These are phyloP conservation scores for Candida loeiensis DNA, from an alignment of 805 yeast genomes.

Conservation along the genomic window DNA sequence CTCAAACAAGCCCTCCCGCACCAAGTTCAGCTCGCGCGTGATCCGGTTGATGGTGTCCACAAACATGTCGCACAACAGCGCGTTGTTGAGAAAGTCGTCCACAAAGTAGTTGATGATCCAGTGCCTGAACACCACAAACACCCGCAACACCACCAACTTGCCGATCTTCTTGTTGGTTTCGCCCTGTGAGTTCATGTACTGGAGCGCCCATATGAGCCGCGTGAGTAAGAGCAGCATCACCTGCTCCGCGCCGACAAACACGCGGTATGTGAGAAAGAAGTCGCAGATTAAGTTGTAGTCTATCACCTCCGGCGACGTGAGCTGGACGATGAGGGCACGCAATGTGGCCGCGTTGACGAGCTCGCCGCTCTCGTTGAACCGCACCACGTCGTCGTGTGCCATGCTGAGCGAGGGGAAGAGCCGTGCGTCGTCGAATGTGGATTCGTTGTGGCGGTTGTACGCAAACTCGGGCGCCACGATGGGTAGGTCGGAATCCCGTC, in stretches of 20 bases:
- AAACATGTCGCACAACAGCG: constrained; percentile 39
- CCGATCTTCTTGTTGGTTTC: constrained; percentile 45
- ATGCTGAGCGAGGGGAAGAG: constrained; percentile 30
- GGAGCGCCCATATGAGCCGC: constrained; percentile 71
- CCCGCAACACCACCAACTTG: constrained; percentile 65
- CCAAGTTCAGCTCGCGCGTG: constrained; percentile 27
- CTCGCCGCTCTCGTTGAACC: constrained; percentile 32
- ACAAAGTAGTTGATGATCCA: constrained; percentile 86
- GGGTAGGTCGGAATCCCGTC: too few species aligned
- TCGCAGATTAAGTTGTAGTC: constrained; percentile 80
- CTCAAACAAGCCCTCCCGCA: constrained; percentile 24
- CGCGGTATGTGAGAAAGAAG: constrained; percentile 79
- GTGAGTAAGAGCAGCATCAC: constrained; percentile 60
- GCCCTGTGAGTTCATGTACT: constrained; percentile 30
- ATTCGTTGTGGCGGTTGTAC: constrained; percentile 36
- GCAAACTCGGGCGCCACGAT: constrained; percentile 20
- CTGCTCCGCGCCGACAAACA: constrained; percentile 56
- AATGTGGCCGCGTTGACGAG: constrained; percentile 37
- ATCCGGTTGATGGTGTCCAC: constrained; percentile 46
- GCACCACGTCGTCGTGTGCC: constrained; percentile 21
- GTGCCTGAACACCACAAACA: constrained; percentile 83
- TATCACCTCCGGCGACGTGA: constrained; percentile 69
- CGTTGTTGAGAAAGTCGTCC: constrained; percentile 59
- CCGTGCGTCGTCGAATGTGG: constrained; percentile 34
- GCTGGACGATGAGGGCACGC: constrained; percentile 51